Base-by-base conservation (phyloP, 2,329 filamentous ascomycete species). In the Alternaria sp. region DNA sequence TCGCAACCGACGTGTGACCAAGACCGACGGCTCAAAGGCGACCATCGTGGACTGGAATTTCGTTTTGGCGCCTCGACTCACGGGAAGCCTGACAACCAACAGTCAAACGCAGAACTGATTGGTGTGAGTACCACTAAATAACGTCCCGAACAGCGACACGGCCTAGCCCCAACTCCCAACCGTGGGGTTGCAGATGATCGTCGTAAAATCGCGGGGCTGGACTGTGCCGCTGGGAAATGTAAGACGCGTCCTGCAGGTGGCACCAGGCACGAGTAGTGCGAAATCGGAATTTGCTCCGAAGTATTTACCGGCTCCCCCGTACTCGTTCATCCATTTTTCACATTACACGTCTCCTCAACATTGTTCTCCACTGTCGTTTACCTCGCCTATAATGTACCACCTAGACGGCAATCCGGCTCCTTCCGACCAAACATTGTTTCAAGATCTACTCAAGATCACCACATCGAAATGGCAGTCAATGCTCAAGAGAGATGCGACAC, bases 331-430 rank as follows among this genome's bases (percentile, higher is more conserved):
- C 43, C n/a, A 56, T 45, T 46, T 19, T 26, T 15, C n/a, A 40
- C 36, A 28, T 40, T 52, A 23, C 45, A 26, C 43, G 19, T 30
- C 59, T n/a, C 54, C 26, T 47, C 9, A 47, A 44, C 15, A 28
- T 30, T 44, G 21, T 40, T 43, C 30, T 19, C 26, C 25, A 56
- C 44, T 19, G 44, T 52, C 49, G 30, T 15, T 25, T 40, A n/a
- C 49, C 7, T 23, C 30, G 26, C 26, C 21, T 36, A 13, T 54
- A 46, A 74, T 74, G 70, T 73, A 73, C 60, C 71, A 75, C 51
- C 65, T 75, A 26, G 72, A 75, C 55, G 70, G 67, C 12, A 73
- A 64, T 47, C 67, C 67, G 21, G 58, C 62, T 13, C 61, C 61
- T 3, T 67, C 70, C 36, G 66, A 70, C 15, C 67, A 69, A n/a